Conservation (phyloP, 2,329 filamentous ascomycete species). For the Neobulgaria alba region DNA sequence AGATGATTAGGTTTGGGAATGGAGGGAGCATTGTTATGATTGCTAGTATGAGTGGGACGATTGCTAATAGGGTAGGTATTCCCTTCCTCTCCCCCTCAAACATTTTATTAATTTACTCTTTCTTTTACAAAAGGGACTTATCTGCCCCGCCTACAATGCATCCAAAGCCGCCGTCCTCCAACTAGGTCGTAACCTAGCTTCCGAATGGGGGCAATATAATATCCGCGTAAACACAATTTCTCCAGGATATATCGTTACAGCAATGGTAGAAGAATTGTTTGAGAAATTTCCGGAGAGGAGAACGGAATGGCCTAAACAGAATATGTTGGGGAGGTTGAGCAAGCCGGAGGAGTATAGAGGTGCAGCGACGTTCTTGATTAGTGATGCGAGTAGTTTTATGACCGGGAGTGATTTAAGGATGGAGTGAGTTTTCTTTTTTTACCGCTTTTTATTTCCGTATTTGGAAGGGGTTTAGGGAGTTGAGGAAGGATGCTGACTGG, state of each 20-base stretch:
- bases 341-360: slow-evolving; percentile 62
- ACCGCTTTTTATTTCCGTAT: too few species aligned
- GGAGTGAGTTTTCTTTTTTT: too few species aligned
- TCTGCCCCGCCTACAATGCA: slow-evolving; percentile 62
- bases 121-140: slow-evolving; percentile 39
- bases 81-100: too few species aligned
- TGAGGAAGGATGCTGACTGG: too few species aligned
- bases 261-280: slow-evolving; percentile 79
- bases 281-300: slow-evolving; percentile 61
- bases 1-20: slow-evolving; percentile 53
- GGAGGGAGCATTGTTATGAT: slow-evolving; percentile 58
- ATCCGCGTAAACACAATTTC: slow-evolving; percentile 78
- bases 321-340: slow-evolving; percentile 70
- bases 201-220: slow-evolving; percentile 58
- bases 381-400: slow-evolving; percentile 62
- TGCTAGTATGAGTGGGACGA: slow-evolving; percentile 60
- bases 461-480: too few species aligned
- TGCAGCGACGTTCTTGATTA: slow-evolving; percentile 59
- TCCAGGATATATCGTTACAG: slow-evolving; percentile 71
- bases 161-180: slow-evolving; percentile 69
- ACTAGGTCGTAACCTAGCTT: slow-evolving; percentile 59
- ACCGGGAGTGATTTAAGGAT: slow-evolving; percentile 34
- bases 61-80: slow-evolving; percentile 56
- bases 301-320: slow-evolving; percentile 68
- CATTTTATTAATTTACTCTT: not conserved